Evolutionary conservation across 83 land plant genomes (phyloP).

Genomic region (Thuja plicata): DNA sequence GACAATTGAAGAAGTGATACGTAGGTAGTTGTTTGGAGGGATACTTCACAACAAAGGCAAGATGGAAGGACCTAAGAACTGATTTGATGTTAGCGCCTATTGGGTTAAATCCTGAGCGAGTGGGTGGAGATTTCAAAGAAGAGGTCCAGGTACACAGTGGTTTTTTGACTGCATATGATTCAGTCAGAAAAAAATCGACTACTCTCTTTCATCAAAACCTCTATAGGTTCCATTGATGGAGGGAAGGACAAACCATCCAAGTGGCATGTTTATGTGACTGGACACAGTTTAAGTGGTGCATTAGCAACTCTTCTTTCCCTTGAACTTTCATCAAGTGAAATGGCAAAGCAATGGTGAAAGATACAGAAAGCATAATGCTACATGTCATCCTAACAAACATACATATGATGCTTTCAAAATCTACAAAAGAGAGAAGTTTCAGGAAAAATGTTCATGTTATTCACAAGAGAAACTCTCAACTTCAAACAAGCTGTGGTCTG

Average conservation of each 20-base stretch:
- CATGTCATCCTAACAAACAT: no score
- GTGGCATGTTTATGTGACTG: conserved; percentile 93
- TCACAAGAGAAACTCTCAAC: no score
- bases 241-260: conserved; percentile 16
- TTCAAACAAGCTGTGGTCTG: no score
- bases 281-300: conserved; percentile 98
- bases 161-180: conserved; percentile 93
- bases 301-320: conserved; percentile 91
- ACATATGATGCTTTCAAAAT: no score
- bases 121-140: conserved; percentile 78
- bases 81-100: conserved; percentile 86
- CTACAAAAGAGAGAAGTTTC: no score
- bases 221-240: conserved; percentile 44
- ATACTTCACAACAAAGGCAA: conserved; percentile 47
- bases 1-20: conserved; percentile 89
- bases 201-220: conserved; percentile 49
- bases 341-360: no score
- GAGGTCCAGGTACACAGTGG: conserved; percentile 96
- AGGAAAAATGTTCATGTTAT: no score
- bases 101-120: conserved; percentile 93
- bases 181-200: conserved; percentile 74
- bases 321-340: conserved; percentile 77
- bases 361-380: no score
- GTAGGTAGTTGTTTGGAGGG: conserved; percentile 98
- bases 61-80: conserved; percentile 89